phyloP scores from a whole-genome alignment of 1,284 basidiomycete species.

The Cutaneotrichosporon arboriforme region DNA sequence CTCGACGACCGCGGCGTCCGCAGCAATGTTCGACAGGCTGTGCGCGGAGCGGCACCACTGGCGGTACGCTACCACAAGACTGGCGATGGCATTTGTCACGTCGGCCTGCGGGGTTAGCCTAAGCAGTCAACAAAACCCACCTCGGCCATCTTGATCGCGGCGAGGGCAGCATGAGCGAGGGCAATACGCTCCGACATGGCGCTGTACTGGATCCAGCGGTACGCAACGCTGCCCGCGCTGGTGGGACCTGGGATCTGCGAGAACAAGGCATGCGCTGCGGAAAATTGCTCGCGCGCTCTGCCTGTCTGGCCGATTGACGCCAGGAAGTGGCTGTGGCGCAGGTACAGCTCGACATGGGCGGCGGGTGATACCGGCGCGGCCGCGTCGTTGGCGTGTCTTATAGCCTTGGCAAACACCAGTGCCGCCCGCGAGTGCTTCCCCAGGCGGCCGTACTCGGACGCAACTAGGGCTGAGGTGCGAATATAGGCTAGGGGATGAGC shows the following conservation, averaged over 20 bases:
- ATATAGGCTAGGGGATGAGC: conserved; percentile 56
- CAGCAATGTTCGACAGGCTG: conserved; percentile 58
- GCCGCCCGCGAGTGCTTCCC: conserved; percentile 66
- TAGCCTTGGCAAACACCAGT: conserved; percentile 57
- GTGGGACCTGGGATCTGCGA: conserved; percentile 25
- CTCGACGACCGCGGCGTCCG: conserved; percentile 6
- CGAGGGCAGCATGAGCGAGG: conserved; percentile 62
- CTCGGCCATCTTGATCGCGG: conserved; percentile 61
- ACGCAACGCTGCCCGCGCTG: conserved; percentile 49
- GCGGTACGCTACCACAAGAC: conserved; percentile 65
- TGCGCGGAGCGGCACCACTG: conserved; percentile 74
- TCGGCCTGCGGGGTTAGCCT: conserved; percentile 56
- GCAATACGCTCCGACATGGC: conserved; percentile 63
- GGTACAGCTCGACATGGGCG: conserved; percentile 54
- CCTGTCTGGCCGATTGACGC: conserved; percentile 58
- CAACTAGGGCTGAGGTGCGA: conserved; percentile 62
- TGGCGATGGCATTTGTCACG: conserved; percentile 56
- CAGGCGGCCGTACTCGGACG: conserved; percentile 67
- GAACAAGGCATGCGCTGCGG: conserved; percentile 49
- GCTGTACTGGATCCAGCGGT: conserved; percentile 58
- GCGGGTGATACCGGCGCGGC: conserved; percentile 19
- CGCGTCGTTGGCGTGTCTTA: conserved; percentile 48
- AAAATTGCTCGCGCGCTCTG: conserved; percentile 49
- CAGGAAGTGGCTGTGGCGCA: conserved; percentile 63
- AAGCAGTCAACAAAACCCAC: conserved; percentile 49